phyloP scores from a whole-genome alignment of 2,329 filamentous ascomycete species.

The Magnaporthiopsis poae region DNA sequence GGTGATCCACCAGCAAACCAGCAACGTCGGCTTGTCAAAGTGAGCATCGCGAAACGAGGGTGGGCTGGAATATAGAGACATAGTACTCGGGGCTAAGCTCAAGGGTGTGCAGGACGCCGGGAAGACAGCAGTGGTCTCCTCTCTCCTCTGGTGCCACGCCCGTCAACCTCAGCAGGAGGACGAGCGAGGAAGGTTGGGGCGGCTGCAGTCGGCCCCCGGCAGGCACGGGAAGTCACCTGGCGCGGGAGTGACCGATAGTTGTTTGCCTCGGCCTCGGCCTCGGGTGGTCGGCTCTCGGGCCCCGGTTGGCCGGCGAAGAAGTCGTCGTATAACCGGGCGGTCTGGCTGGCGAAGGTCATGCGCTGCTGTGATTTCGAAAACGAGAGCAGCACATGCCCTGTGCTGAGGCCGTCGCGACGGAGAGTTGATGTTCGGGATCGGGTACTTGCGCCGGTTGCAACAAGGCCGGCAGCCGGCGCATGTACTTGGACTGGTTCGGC shows the following conservation, averaged over 20 bases:
- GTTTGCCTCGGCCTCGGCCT: background rate
- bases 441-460: background rate
- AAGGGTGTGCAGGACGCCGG: conserved; percentile 8
- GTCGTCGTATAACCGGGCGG: background rate
- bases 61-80: conserved; percentile 49
- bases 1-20: conserved; percentile 95
- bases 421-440: background rate
- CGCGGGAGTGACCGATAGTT: background rate
- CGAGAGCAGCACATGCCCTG: background rate
- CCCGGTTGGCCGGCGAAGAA: background rate
- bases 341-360: background rate
- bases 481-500: background rate
- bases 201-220: conserved; percentile 15
- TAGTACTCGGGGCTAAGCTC: conserved; percentile 23
- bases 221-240: background rate
- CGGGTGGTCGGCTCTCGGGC: background rate
- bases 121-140: background rate
- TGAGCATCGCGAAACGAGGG: conserved; percentile 37
- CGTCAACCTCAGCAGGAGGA: conserved; percentile 51
- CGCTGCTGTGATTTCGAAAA: background rate
- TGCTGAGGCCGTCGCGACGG: background rate
- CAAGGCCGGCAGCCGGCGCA: background rate
- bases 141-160: conserved; percentile 31
- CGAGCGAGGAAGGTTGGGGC: conserved; percentile 41
- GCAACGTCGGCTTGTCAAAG: conserved; percentile 74